A percentile compares a stretch with the other conserved stretches of the same genome.
Evolutionary conservation across 495 filamentous ascomycete genomes (phyloP).

Genomic region (Cudoniella acicularis): DNA sequence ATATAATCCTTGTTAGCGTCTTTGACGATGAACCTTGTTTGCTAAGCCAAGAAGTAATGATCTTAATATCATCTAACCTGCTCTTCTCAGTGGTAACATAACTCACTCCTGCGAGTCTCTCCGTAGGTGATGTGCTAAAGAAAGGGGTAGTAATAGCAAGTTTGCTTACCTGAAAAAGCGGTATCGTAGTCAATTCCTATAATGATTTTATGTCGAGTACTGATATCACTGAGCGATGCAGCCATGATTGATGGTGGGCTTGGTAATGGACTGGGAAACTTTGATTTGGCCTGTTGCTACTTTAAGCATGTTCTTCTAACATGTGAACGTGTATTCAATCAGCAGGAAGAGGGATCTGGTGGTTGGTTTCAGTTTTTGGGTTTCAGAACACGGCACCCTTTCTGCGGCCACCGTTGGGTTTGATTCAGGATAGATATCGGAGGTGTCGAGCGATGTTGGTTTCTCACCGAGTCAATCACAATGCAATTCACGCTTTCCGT

Average conservation of each 20-base stretch:
- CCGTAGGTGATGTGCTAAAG: neutral
- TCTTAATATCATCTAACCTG: slow-evolving; percentile 14
- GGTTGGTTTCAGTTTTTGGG: too few species aligned
- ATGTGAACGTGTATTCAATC: too few species aligned
- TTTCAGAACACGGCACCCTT: too few species aligned
- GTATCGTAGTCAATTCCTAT: slow-evolving; percentile 22
- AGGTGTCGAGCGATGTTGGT: too few species aligned
- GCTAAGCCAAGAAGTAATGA: slow-evolving; percentile 14
- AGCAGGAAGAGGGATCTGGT: too few species aligned
- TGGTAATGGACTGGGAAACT: too few species aligned
- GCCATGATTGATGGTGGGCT: neutral
- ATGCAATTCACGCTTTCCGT: too few species aligned
- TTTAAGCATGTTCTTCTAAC: too few species aligned
- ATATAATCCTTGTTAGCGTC: slow-evolving; percentile 20
- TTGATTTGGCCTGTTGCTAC: too few species aligned
- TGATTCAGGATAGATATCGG: too few species aligned
- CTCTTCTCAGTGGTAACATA: slow-evolving; percentile 19
- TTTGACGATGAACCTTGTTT: slow-evolving; percentile 2
- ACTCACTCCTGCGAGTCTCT: slow-evolving; percentile 15
- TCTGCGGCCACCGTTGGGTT: too few species aligned
- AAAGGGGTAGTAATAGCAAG: neutral
- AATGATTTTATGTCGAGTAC: slow-evolving; percentile 13
- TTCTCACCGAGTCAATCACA: too few species aligned
- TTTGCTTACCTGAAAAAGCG: slow-evolving; percentile 16
- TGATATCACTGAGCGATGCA: neutral